Base-by-base conservation (phyloP, 2,329 filamentous ascomycete species). In the Aspergillaceae sp. region DNA sequence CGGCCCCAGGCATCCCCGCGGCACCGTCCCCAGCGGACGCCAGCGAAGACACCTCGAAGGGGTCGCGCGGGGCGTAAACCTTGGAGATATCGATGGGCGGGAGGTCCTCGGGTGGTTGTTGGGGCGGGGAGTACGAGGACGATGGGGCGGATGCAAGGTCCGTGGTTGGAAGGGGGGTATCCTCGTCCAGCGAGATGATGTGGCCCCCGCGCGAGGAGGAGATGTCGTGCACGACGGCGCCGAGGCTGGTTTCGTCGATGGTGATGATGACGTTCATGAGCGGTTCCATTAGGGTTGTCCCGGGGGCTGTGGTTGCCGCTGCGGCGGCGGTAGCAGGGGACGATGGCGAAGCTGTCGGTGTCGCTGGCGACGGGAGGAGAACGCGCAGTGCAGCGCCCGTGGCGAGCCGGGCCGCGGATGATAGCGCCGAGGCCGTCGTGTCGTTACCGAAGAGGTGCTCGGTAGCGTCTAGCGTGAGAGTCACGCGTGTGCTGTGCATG, bases 231-330 rank as follows among this genome's bases (percentile, higher is more conserved):
- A 94, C 83, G 7, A 98, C 86, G 4, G 79, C 78, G 3, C 90
- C 89, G 1, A 95, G 82, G 5, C 80, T 83, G 4, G 77, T 76
- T 66, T 96, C 91, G 43, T 92, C 87, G 42, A 92, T 88, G 54
- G 80, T 83, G 60, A 98, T 94, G 44, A 84, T 82, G 4, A 87
- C 87, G 49, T 83, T 82, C 88, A 97, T 96, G 45, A 98, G 86
- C 1, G 92, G 92, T 61, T 98, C 92, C 70, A 97, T 84, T 35
- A 98, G 73, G 1, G 78, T 77, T 1, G 88, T 77, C 2, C 62
- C 59, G 2, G 51, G 37, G 48, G 40, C 4, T 51, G 49, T 10
- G 52, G 32, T 11, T 5, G 26, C n/a, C n/a, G 26, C n/a, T 5
- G 34, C 26, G 34, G n/a, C 19, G 19, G 19, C 19, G 19, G 19